Evolutionary conservation across 2,329 filamentous ascomycete genomes (phyloP), one percentile per base, ranked within the genome.

Genomic region (Colletotrichum falcatum): DNA sequence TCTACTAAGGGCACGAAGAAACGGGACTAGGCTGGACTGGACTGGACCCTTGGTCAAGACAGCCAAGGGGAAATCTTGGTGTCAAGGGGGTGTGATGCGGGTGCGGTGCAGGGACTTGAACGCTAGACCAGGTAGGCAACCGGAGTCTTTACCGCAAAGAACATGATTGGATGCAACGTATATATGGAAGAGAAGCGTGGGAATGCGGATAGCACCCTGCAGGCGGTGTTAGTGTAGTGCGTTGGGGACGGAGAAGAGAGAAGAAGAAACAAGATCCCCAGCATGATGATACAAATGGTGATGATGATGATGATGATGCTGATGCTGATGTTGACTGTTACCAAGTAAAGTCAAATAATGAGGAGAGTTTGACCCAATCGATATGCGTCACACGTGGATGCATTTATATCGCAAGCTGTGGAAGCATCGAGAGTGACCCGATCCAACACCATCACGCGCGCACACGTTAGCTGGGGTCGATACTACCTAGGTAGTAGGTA

Each of bases 121-220:
- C 49, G 33, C 33, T 28, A 61, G 23, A 39, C 39, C 49, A 20
- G n/a, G n/a, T n/a, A 53, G 28, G 9, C 54, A 8, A 12, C 56
- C 61, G 66, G 61, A 65, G 61, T 33, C 54, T 65, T 53, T 37
- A 44, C 61, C 54, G 66, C n/a, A 26, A 37, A 16, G 35, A 39
- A 58, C 28, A 49, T 23, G 12, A 68, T 68, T 68, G 61, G 65
- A 20, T 14, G 23, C 6, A 26, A 49, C 33, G 30, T n/a, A n/a
- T n/a, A n/a, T n/a, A n/a, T n/a, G n/a, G n/a, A 23, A 3, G n/a
- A 54, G 51, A 5, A 46, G 5, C 33, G 20, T 28, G 14, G 30
- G 30, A 28, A 7, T 28, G 37, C 7, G 12, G n/a, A 42, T 12
- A 12, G 12, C n/a, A 35, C 30, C 14, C 11, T 60, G 33, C 3